phyloP scores from a whole-genome alignment of 2,329 filamentous ascomycete genomes.

The Pseudogymnoascus sp. region DNA sequence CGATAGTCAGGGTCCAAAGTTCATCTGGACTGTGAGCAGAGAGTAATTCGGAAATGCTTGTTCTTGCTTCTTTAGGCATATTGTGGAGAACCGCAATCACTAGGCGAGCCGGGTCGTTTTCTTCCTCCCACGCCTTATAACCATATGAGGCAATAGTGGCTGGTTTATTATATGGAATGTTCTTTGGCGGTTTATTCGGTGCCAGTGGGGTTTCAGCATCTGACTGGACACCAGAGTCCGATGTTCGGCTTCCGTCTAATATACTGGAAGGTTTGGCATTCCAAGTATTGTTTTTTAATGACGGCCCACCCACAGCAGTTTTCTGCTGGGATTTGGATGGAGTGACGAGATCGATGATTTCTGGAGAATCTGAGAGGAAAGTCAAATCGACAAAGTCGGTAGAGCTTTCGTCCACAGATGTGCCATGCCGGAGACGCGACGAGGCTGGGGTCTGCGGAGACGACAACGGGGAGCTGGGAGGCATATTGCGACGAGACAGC shows the following conservation, averaged over 20 bases:
- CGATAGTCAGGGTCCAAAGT: constrained; percentile 16
- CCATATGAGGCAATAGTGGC: constrained; percentile 18
- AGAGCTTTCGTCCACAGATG: neutral
- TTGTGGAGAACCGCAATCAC: constrained; percentile 34
- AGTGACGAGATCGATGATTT: constrained; percentile 14
- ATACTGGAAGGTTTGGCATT: constrained; percentile 13
- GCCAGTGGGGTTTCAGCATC: neutral
- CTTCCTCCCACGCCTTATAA: constrained; percentile 16
- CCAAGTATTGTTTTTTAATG: neutral
- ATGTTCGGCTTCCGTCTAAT: constrained; percentile 13
- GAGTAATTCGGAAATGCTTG: constrained; percentile 13
- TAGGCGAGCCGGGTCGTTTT: constrained; percentile 28
- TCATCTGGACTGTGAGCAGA: constrained; percentile 10
- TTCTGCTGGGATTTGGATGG: constrained; percentile 12
- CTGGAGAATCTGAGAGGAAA: constrained; percentile 13
- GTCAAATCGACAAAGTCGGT: constrained; percentile 18
- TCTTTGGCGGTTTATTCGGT: constrained; percentile 11
- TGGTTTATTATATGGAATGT: constrained; percentile 19
- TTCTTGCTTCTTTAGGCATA: constrained; percentile 15
- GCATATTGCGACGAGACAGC: neutral
- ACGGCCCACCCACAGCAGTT: neutral
- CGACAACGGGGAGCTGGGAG: neutral
- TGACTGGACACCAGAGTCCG: constrained; percentile 13
- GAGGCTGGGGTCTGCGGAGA: neutral
- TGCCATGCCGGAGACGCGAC: neutral